Evolutionary conservation across 352 stramenopile species (phyloP), one percentile per base, ranked within the genome.

Genomic region (Phytophthora meadii): DNA sequence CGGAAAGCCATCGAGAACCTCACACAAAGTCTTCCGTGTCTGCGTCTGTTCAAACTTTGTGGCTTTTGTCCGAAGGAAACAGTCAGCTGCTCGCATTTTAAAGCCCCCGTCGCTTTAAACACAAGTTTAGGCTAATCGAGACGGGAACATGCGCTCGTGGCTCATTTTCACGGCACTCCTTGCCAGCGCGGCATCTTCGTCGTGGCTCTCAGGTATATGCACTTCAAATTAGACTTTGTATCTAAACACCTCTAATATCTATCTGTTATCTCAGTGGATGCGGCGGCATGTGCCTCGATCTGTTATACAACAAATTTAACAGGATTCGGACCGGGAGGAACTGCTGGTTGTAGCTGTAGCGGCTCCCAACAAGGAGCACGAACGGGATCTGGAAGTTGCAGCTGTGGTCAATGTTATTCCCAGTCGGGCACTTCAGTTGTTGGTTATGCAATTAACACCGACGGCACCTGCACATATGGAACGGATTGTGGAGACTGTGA

Each of bases 321-420:
- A 28, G 79, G 79, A 19, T 88, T 88, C 40, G 53, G 50, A 5
- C 48, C 74, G 0, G 68, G 65, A 61, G 79, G 76, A 5, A 17
- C 8, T 9, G 25, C 55, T 12, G 64, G 52, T 30, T 84, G 76
- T 39, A 63, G 49, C 19, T 87, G 78, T 30, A 69, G n/a, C 17
- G 70, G 73, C 34, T 70, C 58, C 4, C 54, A 40, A 17, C 54
- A 61, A 4, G 65, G 65, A 11, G 62, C 51, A 12, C 61, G 71
- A n/a, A 47, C 61, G 5, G 65, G 70, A 28, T 19, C 44, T 7
- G 54, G 45, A 34, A 48, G 53, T 30, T 87, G 78, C 64, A 69
- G 65, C 22, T 87, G 78, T 58, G 68, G 70, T 12, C 53, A 80
- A 45, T 88, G 79, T 65, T 88, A 83, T 44, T 4, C 24, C 14